Evolutionary conservation across 768 basidiomycete species (phyloP).

Genomic region (Coprinellus micaceus): DNA sequence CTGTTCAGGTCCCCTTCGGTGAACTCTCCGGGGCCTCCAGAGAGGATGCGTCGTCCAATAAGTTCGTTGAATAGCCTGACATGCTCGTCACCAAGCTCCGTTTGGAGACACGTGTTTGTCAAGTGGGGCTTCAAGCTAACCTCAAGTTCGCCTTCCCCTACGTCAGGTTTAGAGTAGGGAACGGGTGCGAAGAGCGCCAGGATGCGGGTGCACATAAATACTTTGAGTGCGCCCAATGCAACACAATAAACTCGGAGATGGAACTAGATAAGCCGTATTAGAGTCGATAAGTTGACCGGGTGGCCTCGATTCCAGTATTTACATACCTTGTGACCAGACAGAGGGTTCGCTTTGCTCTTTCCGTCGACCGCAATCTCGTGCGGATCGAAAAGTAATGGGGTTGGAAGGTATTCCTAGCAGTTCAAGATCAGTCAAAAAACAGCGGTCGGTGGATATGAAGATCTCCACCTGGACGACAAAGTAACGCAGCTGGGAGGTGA

Average conservation of each 20-base stretch:
- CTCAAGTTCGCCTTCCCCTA: constrained; percentile 20
- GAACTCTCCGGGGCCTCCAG: constrained; percentile 22
- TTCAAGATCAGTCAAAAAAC: constrained; percentile 1
- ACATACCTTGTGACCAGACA: constrained; percentile 57
- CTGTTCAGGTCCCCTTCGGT: constrained; percentile 32
- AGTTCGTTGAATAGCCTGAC: constrained; percentile 84
- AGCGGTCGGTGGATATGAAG: neutral
- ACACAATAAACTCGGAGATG: constrained; percentile 90
- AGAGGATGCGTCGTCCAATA: constrained; percentile 56
- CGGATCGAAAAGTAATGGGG: constrained; percentile 78
- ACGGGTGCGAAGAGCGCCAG: constrained; percentile 84
- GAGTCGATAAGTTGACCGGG: neutral
- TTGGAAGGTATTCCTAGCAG: constrained; percentile 76
- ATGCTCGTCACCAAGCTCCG: constrained; percentile 56
- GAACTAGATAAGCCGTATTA: constrained; percentile 63
- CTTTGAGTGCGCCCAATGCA: constrained; percentile 67
- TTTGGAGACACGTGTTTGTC: constrained; percentile 90
- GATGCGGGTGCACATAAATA: constrained; percentile 79
- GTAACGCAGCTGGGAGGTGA: constrained; percentile 85
- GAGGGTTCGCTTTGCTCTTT: constrained; percentile 15
- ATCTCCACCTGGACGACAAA: constrained; percentile 86
- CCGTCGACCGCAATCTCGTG: constrained; percentile 35
- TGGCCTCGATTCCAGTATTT: neutral
- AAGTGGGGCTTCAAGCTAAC: constrained; percentile 72
- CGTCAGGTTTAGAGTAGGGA: constrained; percentile 53